A percentile compares a stretch with the other conserved stretches of the same genome.
phyloP scores from a whole-genome alignment of 2,329 filamentous ascomycete genomes.

The Atkinsonella texensis region DNA sequence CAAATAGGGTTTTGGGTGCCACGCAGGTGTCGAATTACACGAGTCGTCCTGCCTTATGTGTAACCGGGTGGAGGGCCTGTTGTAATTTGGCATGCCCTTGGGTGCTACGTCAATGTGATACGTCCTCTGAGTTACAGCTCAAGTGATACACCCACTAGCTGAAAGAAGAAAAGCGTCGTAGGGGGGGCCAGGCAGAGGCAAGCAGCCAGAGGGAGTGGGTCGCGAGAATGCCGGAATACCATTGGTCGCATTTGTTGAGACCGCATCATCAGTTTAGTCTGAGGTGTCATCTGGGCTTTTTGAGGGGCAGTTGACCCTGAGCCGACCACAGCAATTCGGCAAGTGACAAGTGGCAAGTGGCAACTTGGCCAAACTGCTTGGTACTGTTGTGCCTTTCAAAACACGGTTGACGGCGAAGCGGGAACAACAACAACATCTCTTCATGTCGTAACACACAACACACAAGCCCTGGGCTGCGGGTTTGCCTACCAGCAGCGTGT shows the following conservation, averaged over 20 bases:
- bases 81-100: not conserved
- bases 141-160: not conserved
- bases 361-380: not conserved
- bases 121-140: not conserved
- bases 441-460: no score
- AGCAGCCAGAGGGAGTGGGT: no score
- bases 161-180: not conserved
- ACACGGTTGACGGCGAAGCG: no score
- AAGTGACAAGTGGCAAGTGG: not conserved
- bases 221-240: no score
- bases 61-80: no score
- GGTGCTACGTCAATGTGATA: not conserved
- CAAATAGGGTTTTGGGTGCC: not conserved
- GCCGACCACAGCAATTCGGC: not conserved
- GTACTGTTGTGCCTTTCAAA: no score
- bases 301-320: not conserved
- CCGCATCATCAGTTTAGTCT: not conserved
- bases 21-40: no score
- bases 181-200: not conserved
- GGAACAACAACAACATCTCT: no score
- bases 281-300: not conserved
- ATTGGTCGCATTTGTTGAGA: not conserved
- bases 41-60: no score
- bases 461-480: no score
- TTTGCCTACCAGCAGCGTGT: no score